Evolutionary conservation across 257 asterid genomes (phyloP), one percentile per base, ranked within the genome.

Genomic region (Scutellaria galericulata): DNA sequence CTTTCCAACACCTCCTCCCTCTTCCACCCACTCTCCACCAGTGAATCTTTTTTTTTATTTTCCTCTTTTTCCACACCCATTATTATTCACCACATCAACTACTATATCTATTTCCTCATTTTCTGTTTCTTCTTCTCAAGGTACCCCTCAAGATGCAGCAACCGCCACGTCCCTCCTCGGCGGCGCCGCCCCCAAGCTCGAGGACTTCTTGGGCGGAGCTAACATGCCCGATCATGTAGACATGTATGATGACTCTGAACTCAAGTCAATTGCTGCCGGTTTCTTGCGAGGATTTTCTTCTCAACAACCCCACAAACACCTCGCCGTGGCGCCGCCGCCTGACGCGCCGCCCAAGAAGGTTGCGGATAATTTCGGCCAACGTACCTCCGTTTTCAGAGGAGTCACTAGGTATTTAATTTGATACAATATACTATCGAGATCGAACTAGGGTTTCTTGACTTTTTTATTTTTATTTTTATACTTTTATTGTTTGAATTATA

Each of bases 321-420:
- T 72, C 31, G 59, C 70, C 57, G 79, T 37, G 35, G 83, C 79
- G 53, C 75, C 78, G 64, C 77, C 82, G 20, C 75, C 80, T 11
- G 72, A 61, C 39, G 83, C 84, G 0, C 86, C 85, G 55, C 75
- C 79, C 20, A 92, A 87, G 90, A 93, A 88, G 83, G 68, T 88
- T 5, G 75, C 42, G 1, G 98, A 93, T 7, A 83, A 79, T 8
- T 88, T 90, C 66, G 92, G 98, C 68, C 98, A 92, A 51, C 94
- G 97, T 22, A 92, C 98, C 8, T 92, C 98, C 0, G 79, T 90
- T 24, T 92, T 81, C 10, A 78, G 96, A 83, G 96, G 96, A 3
- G 92, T 90, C 58, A 92, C 96, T 37, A 85, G 96, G 95, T 90
- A 69, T 40, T 51, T 10, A 11, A 13, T 10, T 35, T 7, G 5